Evolutionary conservation across 495 filamentous ascomycete species (phyloP).

Genomic region (Tuber calosporum): DNA sequence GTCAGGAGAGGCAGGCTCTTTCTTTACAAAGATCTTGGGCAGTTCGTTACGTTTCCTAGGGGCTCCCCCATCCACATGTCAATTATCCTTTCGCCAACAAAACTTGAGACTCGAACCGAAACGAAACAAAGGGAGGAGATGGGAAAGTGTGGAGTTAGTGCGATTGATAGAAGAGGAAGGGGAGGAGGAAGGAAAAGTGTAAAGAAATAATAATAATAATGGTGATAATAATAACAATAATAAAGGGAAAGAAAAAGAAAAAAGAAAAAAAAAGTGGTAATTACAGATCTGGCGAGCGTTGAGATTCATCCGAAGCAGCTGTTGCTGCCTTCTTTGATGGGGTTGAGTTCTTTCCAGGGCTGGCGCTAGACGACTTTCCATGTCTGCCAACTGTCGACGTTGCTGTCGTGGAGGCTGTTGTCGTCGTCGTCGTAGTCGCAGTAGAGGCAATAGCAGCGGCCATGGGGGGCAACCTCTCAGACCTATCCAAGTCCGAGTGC

Average conservation of each 20-base stretch:
- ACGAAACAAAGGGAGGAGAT: conserved; percentile 17
- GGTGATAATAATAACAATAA: no score
- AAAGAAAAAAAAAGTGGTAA: conserved; percentile 18
- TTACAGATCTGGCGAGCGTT: conserved; percentile 32
- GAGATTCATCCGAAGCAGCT: conserved; percentile 22
- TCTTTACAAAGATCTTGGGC: conserved; percentile 89
- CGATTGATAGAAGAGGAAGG: not conserved
- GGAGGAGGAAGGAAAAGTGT: not conserved
- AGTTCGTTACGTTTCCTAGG: conserved; percentile 47
- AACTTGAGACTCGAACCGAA: conserved; percentile 16
- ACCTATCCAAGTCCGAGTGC: conserved; percentile 24
- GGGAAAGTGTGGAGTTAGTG: not conserved
- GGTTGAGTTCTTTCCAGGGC: conserved; percentile 31
- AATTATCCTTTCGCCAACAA: conserved; percentile 22
- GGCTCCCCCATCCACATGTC: conserved; percentile 50
- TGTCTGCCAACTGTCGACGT: conserved; percentile 21
- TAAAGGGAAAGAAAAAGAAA: not conserved
- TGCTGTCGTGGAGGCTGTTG: conserved; percentile 15
- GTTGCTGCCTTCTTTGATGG: conserved; percentile 25
- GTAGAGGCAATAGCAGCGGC: conserved; percentile 28
- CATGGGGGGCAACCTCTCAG: conserved; percentile 31
- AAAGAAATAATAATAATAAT: no score
- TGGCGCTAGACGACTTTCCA: conserved; percentile 34
- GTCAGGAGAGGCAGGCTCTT: conserved; percentile 82
- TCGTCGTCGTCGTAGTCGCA: conserved; percentile 18